Conservation (phyloP, 2,329 filamentous ascomycete species). For the Onygenales sp. region DNA sequence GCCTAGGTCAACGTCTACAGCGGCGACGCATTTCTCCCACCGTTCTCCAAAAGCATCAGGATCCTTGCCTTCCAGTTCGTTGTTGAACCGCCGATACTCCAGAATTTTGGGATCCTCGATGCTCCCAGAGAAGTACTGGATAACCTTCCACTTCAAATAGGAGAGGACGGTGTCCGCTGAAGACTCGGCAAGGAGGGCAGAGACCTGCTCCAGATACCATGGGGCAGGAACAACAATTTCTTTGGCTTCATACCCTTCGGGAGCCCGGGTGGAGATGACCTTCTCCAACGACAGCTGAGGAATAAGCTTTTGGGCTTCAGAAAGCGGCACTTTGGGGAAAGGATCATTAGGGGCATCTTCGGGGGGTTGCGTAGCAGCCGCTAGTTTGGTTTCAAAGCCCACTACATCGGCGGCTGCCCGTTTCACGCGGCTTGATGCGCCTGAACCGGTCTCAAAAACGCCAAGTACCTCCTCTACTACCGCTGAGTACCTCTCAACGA, state of each 20-base stretch:
- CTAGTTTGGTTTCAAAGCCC: slow-evolving; percentile 53
- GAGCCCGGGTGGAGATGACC: slow-evolving; percentile 45
- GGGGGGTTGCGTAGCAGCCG: slow-evolving; percentile 28
- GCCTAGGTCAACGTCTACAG: slow-evolving; percentile 49
- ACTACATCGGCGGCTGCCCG: slow-evolving; percentile 26
- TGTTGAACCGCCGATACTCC: slow-evolving; percentile 51
- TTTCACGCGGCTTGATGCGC: slow-evolving; percentile 16
- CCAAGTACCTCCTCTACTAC: slow-evolving; percentile 34
- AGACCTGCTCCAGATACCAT: slow-evolving; percentile 50
- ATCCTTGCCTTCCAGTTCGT: slow-evolving; percentile 53
- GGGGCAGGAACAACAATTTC: slow-evolving; percentile 52
- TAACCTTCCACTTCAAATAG: slow-evolving; percentile 57
- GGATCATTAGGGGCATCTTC: too few relatives aligned
- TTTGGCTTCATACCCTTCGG: slow-evolving; percentile 40
- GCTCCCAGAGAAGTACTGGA: slow-evolving; percentile 43
- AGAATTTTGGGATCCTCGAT: slow-evolving; percentile 53
- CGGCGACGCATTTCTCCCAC: slow-evolving; percentile 55
- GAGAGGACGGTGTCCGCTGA: slow-evolving; percentile 47
- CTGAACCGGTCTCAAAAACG: slow-evolving; percentile 27
- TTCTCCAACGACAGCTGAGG: slow-evolving; percentile 48
- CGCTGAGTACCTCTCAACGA: slow-evolving; percentile 43
- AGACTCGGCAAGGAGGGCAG: slow-evolving; percentile 45
- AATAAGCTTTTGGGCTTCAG: slow-evolving; percentile 45
- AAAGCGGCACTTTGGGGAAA: slow-evolving; percentile 32
- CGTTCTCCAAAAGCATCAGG: slow-evolving; percentile 54